Evolutionary conservation across 371 early-diverging fungal genomes (phyloP).

Genomic region (Blakeslea trispora): DNA sequence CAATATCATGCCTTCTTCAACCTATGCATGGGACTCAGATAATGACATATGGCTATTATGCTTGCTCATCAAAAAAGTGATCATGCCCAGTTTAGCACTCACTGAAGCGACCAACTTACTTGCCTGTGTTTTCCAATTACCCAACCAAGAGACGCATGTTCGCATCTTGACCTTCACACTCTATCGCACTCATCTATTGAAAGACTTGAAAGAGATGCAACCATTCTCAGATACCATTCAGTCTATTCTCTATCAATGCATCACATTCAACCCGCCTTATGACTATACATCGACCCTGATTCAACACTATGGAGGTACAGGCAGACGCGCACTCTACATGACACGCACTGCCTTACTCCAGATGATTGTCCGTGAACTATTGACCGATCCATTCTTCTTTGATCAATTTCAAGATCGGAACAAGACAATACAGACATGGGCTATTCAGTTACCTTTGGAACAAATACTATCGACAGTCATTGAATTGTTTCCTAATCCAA

Average conservation of each 20-base stretch:
- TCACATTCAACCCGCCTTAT: constrained; percentile 14
- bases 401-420: constrained; percentile 11
- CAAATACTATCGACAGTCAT: constrained; percentile 13
- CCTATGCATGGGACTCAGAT: constrained; percentile 9
- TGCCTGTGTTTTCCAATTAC: neutral
- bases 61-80: constrained; percentile 26
- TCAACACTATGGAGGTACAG: neutral
- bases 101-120: neutral
- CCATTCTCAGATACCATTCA: neutral
- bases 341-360: constrained; percentile 7
- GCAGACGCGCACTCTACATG: constrained; percentile 3
- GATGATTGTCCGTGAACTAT: constrained; percentile 5
- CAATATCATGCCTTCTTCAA: neutral
- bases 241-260: constrained; percentile 6
- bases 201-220: neutral
- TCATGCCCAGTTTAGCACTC: constrained; percentile 13
- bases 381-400: constrained; percentile 29
- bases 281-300: constrained; percentile 14
- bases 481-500: neutral
- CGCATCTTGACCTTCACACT: constrained; percentile 22
- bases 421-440: neutral
- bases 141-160: neutral
- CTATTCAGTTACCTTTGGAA: constrained; percentile 13
- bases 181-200: constrained; percentile 2
- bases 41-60: constrained; percentile 22